Base-by-base conservation (phyloP, 192 early-diverging fungal species). In the Lunasporangiospora selenospora region DNA sequence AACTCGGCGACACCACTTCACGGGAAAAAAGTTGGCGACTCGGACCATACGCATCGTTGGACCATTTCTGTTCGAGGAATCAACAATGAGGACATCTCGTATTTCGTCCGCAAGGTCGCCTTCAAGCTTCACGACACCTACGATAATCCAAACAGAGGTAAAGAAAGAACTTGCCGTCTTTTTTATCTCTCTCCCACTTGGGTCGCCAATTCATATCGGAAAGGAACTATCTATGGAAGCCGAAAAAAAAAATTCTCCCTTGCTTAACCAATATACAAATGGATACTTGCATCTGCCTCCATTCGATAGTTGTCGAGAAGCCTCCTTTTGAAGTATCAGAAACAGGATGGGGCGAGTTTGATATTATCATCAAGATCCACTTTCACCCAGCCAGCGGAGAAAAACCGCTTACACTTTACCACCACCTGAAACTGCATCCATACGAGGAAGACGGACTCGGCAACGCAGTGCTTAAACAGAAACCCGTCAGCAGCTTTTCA, bases 261-360 rank as follows among this genome's bases (percentile, higher is more conserved):
- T n/a, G n/a, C n/a, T n/a, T n/a, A n/a, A n/a, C n/a, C n/a, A n/a
- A n/a, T n/a, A n/a, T n/a, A n/a, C n/a, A n/a, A n/a, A n/a, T n/a
- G n/a, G n/a, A n/a, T n/a, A n/a, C n/a, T n/a, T n/a, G n/a, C n/a
- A n/a, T n/a, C n/a, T n/a, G 18, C 19, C 40, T 64, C 21, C 61
- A 16, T 36, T 10, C 47, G 18, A n/a, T 33, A 92, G 87, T 82
- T 23, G 70, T 93, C 18, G 93, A 94, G 53, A 77, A 89, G 31
- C 90, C 88, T 37, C 96, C 96, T 7, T 98, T 92, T 60, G 94
- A 96, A 75, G 88, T 98, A 26, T 81, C 86, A 29, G 98, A 99
- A 75, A 95, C 98, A 13, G 98, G 98, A 31, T 99, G 98, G 98
- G 98, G 98, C 62, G 95, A 99, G 79, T 99, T 99, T 77, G 95